These are phyloP conservation scores for Colletotrichum coccodes DNA, from an alignment of 2,329 filamentous ascomycete species.

Conservation along the genomic window DNA sequence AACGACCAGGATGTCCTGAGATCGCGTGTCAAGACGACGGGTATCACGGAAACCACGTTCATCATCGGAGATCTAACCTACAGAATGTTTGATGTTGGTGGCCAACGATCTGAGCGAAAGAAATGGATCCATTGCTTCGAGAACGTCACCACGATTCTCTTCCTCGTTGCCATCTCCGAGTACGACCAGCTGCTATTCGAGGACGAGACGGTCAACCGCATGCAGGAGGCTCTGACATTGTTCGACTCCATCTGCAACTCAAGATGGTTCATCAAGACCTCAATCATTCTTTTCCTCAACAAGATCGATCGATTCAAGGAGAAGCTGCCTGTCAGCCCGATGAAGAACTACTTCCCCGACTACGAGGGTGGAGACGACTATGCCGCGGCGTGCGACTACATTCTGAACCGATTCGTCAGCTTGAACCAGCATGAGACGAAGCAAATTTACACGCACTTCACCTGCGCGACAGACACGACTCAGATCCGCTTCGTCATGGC, in stretches of 20 bases:
- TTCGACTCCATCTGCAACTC: slow-evolving; percentile 92
- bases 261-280: slow-evolving; percentile 90
- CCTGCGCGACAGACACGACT: slow-evolving; percentile 97
- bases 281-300: slow-evolving; percentile 89
- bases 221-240: slow-evolving; percentile 88
- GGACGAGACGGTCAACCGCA: slow-evolving; percentile 95
- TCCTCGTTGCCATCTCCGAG: slow-evolving; percentile 95
- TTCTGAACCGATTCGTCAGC: slow-evolving; percentile 97
- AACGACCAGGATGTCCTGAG: slow-evolving; percentile 95
- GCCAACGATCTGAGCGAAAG: slow-evolving; percentile 95
- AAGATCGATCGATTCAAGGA: slow-evolving; percentile 92
- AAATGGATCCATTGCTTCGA: slow-evolving; percentile 99
- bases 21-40: slow-evolving; percentile 96
- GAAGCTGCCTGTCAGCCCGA: slow-evolving; percentile 84
- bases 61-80: slow-evolving; percentile 95
- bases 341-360: slow-evolving; percentile 90
- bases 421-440: slow-evolving; percentile 99
- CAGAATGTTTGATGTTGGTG: slow-evolving; percentile 97
- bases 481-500: slow-evolving; percentile 99
- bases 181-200: slow-evolving; percentile 97
- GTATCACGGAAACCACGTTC: slow-evolving; percentile 97
- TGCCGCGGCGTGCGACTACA: slow-evolving; percentile 95
- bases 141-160: slow-evolving; percentile 96
- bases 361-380: slow-evolving; percentile 98
- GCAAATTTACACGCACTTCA: slow-evolving; percentile 99